Conservation (phyloP, 2,329 filamentous ascomycete genomes). For the Tympanopsis confertula region DNA sequence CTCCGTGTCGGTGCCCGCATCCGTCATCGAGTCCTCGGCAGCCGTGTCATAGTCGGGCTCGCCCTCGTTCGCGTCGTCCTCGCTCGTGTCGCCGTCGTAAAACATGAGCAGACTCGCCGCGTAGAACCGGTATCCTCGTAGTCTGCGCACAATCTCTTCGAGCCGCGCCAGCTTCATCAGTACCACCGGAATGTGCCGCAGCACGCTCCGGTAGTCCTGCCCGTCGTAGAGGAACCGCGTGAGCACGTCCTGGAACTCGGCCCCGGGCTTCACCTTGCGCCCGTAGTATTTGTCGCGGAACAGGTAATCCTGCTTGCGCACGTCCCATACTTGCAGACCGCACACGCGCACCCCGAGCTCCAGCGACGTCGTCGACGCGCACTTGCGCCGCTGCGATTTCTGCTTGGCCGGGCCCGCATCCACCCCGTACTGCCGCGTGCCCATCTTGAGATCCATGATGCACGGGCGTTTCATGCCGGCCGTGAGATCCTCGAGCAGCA, state of each 20-base stretch:
- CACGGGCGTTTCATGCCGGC: constrained; percentile 93
- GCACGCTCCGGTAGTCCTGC: constrained; percentile 65
- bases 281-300: constrained; percentile 99
- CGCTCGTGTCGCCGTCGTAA: constrained; percentile 72
- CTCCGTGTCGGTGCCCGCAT: constrained; percentile 45
- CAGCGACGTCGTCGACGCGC: constrained; percentile 79
- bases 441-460: constrained; percentile 97
- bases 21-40: constrained; percentile 44
- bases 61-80: constrained; percentile 24
- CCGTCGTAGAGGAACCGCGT: constrained; percentile 88
- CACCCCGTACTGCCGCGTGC: constrained; percentile 89
- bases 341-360: constrained; percentile 88
- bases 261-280: constrained; percentile 72
- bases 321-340: constrained; percentile 93
- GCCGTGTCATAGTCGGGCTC: constrained; percentile 32
- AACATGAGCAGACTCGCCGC: constrained; percentile 89
- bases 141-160: constrained; percentile 67
- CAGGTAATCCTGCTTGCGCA: constrained; percentile 69
- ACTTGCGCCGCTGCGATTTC: constrained; percentile 84
- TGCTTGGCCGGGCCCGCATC: constrained; percentile 88
- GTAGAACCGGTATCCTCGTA: constrained; percentile 87
- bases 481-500: constrained; percentile 87
- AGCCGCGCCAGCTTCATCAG: constrained; percentile 73
- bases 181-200: constrained; percentile 77
- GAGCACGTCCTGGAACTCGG: constrained; percentile 78